Base-by-base conservation (phyloP, 345 rosid genomes). In the Citrus trifoliata region DNA sequence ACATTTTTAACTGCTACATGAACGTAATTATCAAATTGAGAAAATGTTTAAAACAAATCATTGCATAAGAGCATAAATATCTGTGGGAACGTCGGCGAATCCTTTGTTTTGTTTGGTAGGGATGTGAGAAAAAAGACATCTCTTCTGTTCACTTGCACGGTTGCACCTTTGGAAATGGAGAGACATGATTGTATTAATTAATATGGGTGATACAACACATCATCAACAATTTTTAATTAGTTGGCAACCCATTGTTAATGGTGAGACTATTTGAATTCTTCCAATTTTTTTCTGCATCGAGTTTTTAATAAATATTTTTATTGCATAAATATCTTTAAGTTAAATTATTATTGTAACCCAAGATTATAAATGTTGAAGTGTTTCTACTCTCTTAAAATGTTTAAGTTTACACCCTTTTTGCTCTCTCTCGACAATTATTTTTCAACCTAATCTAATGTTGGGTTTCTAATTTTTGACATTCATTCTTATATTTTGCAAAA, bases 201-300 rank as follows among this genome's bases (percentile, higher is more conserved):
- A 3, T 46, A n/a, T 25, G 35, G 68, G 77, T 74, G 77, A 40
- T 61, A 61, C 37, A 61, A 62, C 69, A 74, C 77, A 74, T 74
- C 77, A 74, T 27, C 59, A 42, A 40, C 58, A 62, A 25, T 74
- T 10, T 48, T 40, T 51, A 18, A 53, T 71, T 74, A 25, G 69
- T 21, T 74, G 77, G 59, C 69, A 67, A 74, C 58, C 69, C 22
- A 74, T 9, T 73, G 24, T 33, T 19, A 42, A 42, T 1, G 16
- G 51, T 3, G 14, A 10, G 16, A 38, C 1, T 10, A 42, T 35
- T 35, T 35, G 0, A 35, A 35, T 35, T 35, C 37, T 12, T 12
- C 16, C 3, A 0, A 3, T 10, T 40, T 10, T 46, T 46, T 46
- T 46, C 13, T 46, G 13, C 5, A 46, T 10, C 1, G 51, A 46